Percentiles rank a stretch among this genome's conserved stretches.
phyloP scores from a whole-genome alignment of 805 yeast species.

The Spathaspora arborariae region DNA sequence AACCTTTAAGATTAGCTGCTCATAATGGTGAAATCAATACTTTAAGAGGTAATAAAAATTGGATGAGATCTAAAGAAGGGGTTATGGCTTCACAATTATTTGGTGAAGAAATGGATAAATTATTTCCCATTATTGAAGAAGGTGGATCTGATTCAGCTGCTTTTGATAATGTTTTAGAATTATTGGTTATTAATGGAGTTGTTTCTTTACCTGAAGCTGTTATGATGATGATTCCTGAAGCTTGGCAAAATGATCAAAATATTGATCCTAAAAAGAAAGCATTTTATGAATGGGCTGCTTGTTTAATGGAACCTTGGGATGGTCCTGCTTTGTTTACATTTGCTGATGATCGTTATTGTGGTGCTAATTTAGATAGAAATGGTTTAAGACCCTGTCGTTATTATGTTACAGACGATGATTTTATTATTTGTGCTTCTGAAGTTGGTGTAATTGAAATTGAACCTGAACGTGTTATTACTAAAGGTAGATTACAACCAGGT shows the following conservation, averaged over 20 bases:
- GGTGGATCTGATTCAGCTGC: conserved; percentile 99
- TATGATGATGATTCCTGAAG: conserved; percentile 96
- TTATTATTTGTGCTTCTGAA: conserved; percentile 97
- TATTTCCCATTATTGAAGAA: conserved; percentile 94
- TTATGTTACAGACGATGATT: conserved; percentile 90
- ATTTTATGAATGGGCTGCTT: conserved; percentile 98
- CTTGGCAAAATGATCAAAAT: conserved; percentile 84
- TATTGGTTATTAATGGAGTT: conserved; percentile 87
- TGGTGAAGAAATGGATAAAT: conserved; percentile 85
- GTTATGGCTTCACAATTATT: conserved; percentile 84
- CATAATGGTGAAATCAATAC: conserved; percentile 99
- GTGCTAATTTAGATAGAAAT: conserved; percentile 96
- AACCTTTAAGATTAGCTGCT: conserved; percentile 95
- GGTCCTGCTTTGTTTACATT: conserved; percentile 97
- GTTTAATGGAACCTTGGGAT: conserved; percentile 99
- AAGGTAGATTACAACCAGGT: conserved; percentile 95
- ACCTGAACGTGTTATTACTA: conserved; percentile 74
- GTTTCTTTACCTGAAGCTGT: conserved; percentile 93
- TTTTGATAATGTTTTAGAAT: conserved; percentile 89
- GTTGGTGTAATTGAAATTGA: conserved; percentile 94
- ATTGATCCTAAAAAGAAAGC: conserved; percentile 93
- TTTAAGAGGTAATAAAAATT: conserved; percentile 93
- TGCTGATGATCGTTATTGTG: conserved; percentile 96
- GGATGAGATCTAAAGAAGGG: conserved; percentile 99
- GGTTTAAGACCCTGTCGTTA: conserved; percentile 98